Evolutionary conservation across 257 asterid species (phyloP), one percentile per base, ranked within the genome.

Genomic region (Solanum arcanum): DNA sequence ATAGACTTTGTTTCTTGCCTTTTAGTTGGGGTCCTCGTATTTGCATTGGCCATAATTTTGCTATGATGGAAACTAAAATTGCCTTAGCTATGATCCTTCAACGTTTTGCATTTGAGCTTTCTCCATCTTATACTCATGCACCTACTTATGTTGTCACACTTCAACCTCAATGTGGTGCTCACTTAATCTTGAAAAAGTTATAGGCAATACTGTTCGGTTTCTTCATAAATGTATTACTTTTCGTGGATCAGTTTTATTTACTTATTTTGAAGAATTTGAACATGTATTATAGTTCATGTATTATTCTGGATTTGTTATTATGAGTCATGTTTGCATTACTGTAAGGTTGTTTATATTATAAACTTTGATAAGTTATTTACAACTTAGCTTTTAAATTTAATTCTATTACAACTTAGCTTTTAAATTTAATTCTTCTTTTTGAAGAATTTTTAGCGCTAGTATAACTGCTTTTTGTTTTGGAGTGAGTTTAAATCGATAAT

Each of bases 1-100:
- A 90, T 23, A 88, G 59, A 27, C 88, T 89, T 10, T 88, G 88
- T 3, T 93, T 88, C 86, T 88, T 91, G 49, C 94, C 94, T 5
- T 92, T 92, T 85, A 89, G 94, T 64, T 91, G 90, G 92, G 94
- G 93, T 29, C 94, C 95, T 0, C 77, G 96, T 70, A 84, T 84
- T 1, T 91, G 95, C 92, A 88, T 92, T 7, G 94, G 94, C 29
- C 89, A 90, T 76, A 91, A 91, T 49, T 93, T 90, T 73, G 92
- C 95, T 20, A 86, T 89, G 14, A 84, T 93, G 89, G 93, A 93
- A 82, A 89, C 94, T 1, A 93, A 93, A 80, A 69, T 92, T 12
- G 92, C 92, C 16, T 33, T 93, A 3, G 87, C 89, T 5, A 80
- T 86, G 84, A 89, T 93, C n/a, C 91, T 93, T 6, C 88, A 72